Evolutionary conservation across 768 basidiomycete species (phyloP), one percentile per base, ranked within the genome.

Genomic region (Strobilomyces echinocephalus): DNA sequence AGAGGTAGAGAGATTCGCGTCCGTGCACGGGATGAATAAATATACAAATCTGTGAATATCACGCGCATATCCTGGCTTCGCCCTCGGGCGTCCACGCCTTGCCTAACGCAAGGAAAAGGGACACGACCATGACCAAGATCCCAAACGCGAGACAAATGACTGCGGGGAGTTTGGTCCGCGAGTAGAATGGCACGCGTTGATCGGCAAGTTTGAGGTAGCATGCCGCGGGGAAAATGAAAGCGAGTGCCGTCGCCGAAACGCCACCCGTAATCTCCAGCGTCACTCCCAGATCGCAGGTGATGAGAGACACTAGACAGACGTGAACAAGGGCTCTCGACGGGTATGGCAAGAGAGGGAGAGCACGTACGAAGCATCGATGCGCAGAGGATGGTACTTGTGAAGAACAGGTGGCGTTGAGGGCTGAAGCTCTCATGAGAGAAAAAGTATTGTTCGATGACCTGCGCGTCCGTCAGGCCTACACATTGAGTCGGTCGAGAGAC

Each of bases 211-310:
- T 87, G 63, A 91, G 72, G 73, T 89, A 93, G 68, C 92, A 95
- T 3, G 82, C 84, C 0, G 92, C 87, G 10, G 92, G 88, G 66
- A 93, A 93, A 58, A 97, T 93, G 73, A 86, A 97, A 4, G 95
- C 95, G 10, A 97, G 79, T 0, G 92, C 84, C 0, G 93, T 92
- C 6, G 91, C 91, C 14, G 91, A 91, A 11, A 91, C 80, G n/a
- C 95, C 95, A n/a, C 97, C 97, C 0, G 94, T 95, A 41, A 99
- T 88, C 74, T 99, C 97, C 36, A 99, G 85, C 74, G 95, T 97
- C 42, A 97, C 87, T n/a, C 97, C 97, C 14, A 99, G 80, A 69
- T 99, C 95, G 66, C 94, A 97, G 1, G 95, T 97, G 53, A 94
- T 78, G 50, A 97, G 77, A 5, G 95, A 83, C 54, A 97, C 94